These are phyloP conservation scores for Daldinia childiae DNA, from an alignment of 495 filamentous ascomycete genomes.

Conservation along the genomic window DNA sequence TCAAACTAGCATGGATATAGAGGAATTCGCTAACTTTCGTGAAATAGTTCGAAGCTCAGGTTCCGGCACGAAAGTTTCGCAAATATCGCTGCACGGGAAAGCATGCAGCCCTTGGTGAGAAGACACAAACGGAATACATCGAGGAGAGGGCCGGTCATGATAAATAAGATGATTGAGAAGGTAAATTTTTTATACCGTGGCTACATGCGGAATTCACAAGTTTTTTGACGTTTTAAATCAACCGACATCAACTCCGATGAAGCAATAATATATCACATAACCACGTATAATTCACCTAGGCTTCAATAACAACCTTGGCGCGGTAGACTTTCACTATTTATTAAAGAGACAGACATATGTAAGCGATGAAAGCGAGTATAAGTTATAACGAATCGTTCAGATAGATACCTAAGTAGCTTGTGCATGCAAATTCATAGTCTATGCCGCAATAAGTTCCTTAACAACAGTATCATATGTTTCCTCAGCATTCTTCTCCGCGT, in stretches of 20 bases:
- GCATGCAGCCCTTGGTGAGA: constrained; percentile 34
- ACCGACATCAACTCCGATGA: neutral
- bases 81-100: constrained; percentile 54
- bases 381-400: neutral
- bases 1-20: neutral
- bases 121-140: constrained; percentile 29
- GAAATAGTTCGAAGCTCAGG: constrained; percentile 54
- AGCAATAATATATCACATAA: neutral
- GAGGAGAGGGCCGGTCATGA: constrained; percentile 15
- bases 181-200: neutral
- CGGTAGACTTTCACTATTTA: too few species aligned
- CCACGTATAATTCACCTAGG: too few species aligned
- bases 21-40: neutral
- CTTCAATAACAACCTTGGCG: too few species aligned
- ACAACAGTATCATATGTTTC: constrained; percentile 60
- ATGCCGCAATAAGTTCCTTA: constrained; percentile 30
- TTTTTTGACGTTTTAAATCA: too few species aligned
- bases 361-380: too few species aligned
- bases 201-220: neutral
- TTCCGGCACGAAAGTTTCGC: constrained; percentile 60
- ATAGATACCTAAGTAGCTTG: neutral
- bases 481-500: constrained; percentile 65
- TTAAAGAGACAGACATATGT: too few species aligned
- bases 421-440: neutral
- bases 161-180: constrained; percentile 7